Evolutionary conservation across 176 grass and related monocot genomes (phyloP), one percentile per base, ranked within the genome.

Genomic region (Musa schizocarpa): DNA sequence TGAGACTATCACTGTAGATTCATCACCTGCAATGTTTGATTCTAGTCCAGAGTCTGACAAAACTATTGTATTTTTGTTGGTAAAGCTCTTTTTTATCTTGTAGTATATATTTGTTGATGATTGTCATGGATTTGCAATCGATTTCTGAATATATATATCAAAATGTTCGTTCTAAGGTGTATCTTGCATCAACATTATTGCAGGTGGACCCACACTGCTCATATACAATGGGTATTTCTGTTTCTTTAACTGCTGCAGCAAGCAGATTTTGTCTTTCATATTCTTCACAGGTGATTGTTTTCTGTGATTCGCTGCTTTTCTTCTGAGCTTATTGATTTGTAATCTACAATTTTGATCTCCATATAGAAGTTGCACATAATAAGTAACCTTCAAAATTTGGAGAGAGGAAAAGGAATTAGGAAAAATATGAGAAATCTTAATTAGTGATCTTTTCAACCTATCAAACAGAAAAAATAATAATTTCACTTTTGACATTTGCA

Each of bases 131-230:
- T 63, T 11, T 12, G 65, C 21, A 9, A 1, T 17, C 0, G 48
- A 12, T 65, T 77, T 64, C 12, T 50, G 11, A 29, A 11, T 51
- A 52, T 16, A 52, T 16, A 11, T 19, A 50, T 19, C 5, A 43
- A 43, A 43, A 43, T 70, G 25, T 50, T 70, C 19, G 2, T 11
- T 70, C 65, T 68, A 12, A 29, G 65, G 17, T 51, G 13, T 70
- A 20, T 70, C 50, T 70, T 70, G 13, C 9, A 68, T 69, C 10
- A 52, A 17, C 48, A 12, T 73, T 76, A 76, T 14, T 98, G 73
- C 81, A 99, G 95, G 86, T 84, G 63, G 90, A 99, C 67, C 90
- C 95, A 25, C 95, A 99, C 81, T 99, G 95, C 74, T 99, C 95
- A 5, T 99, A 99, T 54, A 82, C 74, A 86, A 75, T 91, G 58